These are phyloP conservation scores for Neofusicoccum ribis DNA, from an alignment of 2,329 filamentous ascomycete species.

Conservation along the genomic window DNA sequence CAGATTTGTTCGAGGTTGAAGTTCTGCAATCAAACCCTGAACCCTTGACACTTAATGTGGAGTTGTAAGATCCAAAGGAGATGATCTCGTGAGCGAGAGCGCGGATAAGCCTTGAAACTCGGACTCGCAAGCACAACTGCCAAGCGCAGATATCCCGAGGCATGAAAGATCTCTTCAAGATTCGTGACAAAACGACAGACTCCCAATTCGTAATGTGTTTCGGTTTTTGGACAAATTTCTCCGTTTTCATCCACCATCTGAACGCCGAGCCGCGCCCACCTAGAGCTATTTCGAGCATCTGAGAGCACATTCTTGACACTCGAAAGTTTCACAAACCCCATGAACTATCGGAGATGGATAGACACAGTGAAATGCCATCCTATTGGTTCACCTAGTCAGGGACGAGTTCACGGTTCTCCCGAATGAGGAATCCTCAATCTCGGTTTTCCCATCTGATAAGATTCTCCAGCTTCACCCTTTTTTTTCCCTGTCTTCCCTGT, in stretches of 20 bases:
- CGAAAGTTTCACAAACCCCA: not conserved
- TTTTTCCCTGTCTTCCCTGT: not conserved
- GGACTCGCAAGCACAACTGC: no score
- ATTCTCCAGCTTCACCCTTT: not conserved
- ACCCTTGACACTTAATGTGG: no score
- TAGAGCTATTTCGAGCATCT: not conserved
- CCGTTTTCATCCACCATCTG: not conserved
- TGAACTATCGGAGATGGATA: not conserved
- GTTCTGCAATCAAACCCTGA: no score
- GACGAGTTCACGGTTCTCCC: not conserved
- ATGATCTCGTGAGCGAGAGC: no score
- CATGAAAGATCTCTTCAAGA: not conserved
- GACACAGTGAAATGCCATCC: not conserved
- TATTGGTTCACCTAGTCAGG: not conserved
- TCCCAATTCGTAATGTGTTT: not conserved
- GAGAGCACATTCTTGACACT: not conserved
- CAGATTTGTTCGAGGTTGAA: no score
- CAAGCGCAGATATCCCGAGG: not conserved
- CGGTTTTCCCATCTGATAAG: slow-evolving; percentile 1
- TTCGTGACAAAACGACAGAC: not conserved
- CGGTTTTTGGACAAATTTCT: not conserved
- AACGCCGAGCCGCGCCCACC: not conserved
- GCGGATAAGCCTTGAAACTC: no score
- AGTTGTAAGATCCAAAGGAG: no score
- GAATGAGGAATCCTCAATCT: not conserved